Evolutionary conservation across 768 basidiomycete species (phyloP).

Genomic region (Phlebiopsis gigantea): DNA sequence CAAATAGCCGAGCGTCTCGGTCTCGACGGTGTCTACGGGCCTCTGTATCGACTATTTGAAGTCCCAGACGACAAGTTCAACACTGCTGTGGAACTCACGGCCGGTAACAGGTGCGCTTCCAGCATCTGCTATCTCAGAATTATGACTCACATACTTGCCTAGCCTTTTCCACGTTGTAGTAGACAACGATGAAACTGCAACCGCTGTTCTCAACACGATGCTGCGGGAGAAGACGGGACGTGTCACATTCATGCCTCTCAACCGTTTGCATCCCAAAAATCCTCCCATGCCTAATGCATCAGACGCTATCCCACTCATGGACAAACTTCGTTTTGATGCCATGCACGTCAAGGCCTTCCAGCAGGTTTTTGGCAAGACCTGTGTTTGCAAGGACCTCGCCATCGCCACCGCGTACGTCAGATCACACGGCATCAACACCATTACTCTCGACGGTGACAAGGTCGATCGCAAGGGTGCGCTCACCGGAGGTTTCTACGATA

Average conservation of each 20-base stretch:
- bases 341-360: constrained; percentile 79
- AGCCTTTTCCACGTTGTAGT: constrained; percentile 98
- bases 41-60: constrained; percentile 90
- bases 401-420: constrained; percentile 93
- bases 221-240: constrained; percentile 88
- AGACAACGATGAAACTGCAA: constrained; percentile 92
- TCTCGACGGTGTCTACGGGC: constrained; percentile 86
- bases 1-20: constrained; percentile 72
- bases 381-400: constrained; percentile 89
- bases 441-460: constrained; percentile 96
- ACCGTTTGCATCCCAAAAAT: constrained; percentile 81
- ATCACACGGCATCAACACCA: constrained; percentile 92
- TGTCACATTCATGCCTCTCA: constrained; percentile 98
- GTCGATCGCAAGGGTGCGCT: constrained; percentile 95
- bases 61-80: constrained; percentile 85
- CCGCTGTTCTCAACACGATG: constrained; percentile 90
- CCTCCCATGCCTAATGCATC: constrained; percentile 62
- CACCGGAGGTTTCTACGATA: constrained; percentile 95
- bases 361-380: constrained; percentile 96
- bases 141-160: constrained; percentile 14
- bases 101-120: constrained; percentile 95
- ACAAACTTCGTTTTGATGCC: constrained; percentile 74
- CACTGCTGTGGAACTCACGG: constrained; percentile 90
- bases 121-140: background rate
- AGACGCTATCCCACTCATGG: constrained; percentile 76